Conservation (phyloP, 805 yeast genomes). For the Priceomyces carsonii region DNA sequence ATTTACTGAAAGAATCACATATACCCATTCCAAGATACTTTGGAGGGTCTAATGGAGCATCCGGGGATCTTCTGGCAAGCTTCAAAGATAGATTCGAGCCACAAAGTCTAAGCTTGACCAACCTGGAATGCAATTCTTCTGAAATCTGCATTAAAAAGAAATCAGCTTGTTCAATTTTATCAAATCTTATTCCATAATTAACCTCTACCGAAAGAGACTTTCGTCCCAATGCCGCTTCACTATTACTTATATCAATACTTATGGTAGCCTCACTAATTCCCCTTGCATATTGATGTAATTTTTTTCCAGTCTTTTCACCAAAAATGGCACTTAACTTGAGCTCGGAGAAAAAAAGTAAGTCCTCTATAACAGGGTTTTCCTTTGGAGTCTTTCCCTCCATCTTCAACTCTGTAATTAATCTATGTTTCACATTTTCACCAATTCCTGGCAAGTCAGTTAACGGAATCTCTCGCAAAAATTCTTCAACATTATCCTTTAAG, state of each 20-base stretch:
- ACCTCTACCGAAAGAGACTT: constrained; percentile 86
- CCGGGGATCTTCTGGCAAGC: constrained; percentile 59
- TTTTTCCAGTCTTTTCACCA: constrained; percentile 73
- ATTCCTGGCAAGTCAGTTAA: constrained; percentile 59
- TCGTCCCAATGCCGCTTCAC: constrained; percentile 49
- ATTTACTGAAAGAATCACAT: constrained; percentile 64
- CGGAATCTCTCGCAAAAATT: constrained; percentile 36
- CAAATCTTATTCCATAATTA: constrained; percentile 86
- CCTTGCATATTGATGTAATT: constrained; percentile 56
- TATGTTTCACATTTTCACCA: constrained; percentile 52
- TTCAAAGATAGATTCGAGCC: constrained; percentile 67
- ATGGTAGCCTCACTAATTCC: constrained; percentile 70
- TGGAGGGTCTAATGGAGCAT: constrained; percentile 73
- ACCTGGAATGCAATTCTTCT: constrained; percentile 56
- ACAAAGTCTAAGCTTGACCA: constrained; percentile 44
- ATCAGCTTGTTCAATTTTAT: constrained; percentile 60
- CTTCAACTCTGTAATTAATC: constrained; percentile 35
- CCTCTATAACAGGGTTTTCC: constrained; percentile 32
- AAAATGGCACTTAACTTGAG: constrained; percentile 44
- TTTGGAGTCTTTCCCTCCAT: neutral
- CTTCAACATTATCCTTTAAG: constrained; percentile 29
- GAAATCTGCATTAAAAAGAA: constrained; percentile 58
- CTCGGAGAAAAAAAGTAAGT: constrained; percentile 36
- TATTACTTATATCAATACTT: constrained; percentile 50
- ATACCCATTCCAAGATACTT: constrained; percentile 84